Evolutionary conservation across 768 basidiomycete species (phyloP).

Genomic region (Amanita molliuscula): DNA sequence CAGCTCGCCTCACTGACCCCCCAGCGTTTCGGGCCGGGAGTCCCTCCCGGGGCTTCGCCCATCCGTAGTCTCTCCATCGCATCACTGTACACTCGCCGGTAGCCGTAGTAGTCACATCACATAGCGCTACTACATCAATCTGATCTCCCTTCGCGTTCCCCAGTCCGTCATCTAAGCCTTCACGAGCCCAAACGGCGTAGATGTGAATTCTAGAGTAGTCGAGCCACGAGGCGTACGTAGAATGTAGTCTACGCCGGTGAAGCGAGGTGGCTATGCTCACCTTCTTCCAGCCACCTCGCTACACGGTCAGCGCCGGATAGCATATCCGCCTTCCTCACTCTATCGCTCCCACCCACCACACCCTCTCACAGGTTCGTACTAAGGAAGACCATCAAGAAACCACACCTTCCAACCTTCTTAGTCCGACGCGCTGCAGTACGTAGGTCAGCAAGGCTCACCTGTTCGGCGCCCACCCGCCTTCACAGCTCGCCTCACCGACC

Average conservation of each 20-base stretch:
- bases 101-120: too few relatives aligned
- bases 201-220: neutral
- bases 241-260: neutral
- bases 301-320: neutral
- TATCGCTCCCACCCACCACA: neutral
- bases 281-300: neutral
- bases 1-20: neutral
- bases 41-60: too few relatives aligned
- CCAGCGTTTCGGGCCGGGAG: slow-evolving; percentile 1
- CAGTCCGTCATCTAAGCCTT: too few relatives aligned
- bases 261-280: neutral
- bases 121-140: too few relatives aligned
- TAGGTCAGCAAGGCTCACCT: too few relatives aligned
- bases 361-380: too few relatives aligned
- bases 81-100: too few relatives aligned
- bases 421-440: neutral
- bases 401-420: neutral
- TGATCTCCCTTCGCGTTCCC: too few relatives aligned
- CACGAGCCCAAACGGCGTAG: too few relatives aligned
- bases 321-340: neutral
- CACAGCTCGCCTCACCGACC: slow-evolving; percentile 1
- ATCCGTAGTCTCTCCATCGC: too few relatives aligned
- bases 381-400: neutral
- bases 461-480: too few relatives aligned
- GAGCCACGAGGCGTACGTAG: neutral